Conservation (phyloP, 495 filamentous ascomycete species). For the Penicillium robsamsonii region DNA sequence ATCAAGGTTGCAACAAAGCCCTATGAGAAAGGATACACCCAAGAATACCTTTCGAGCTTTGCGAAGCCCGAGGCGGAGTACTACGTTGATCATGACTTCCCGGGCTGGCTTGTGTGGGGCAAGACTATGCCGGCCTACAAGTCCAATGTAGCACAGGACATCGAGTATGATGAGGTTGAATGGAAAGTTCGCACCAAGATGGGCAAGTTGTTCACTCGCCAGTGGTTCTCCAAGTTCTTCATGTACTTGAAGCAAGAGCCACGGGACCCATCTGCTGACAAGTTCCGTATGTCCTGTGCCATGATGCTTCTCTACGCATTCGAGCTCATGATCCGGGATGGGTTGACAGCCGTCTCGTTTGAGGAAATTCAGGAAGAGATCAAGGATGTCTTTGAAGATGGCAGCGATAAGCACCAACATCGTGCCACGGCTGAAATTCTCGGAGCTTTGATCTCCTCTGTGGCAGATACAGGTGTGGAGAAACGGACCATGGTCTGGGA, state of each 20-base stretch:
- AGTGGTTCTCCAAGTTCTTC: slow-evolving; percentile 88
- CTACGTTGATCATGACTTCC: slow-evolving; percentile 87
- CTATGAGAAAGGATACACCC: slow-evolving; percentile 73
- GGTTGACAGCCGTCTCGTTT: slow-evolving; percentile 70
- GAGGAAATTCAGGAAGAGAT: slow-evolving; percentile 84
- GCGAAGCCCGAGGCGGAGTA: slow-evolving; percentile 77
- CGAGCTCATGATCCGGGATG: slow-evolving; percentile 73
- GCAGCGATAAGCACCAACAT: slow-evolving; percentile 96
- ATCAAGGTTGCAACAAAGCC: slow-evolving; percentile 66
- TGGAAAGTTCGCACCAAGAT: slow-evolving; percentile 73
- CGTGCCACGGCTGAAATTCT: slow-evolving; percentile 94
- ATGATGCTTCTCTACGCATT: slow-evolving; percentile 85
- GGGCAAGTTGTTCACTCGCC: slow-evolving; percentile 69
- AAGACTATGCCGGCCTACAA: slow-evolving; percentile 76
- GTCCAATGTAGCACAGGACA: slow-evolving; percentile 63
- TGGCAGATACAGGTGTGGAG: slow-evolving; percentile 65
- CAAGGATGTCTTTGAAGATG: slow-evolving; percentile 76
- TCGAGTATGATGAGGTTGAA: slow-evolving; percentile 84
- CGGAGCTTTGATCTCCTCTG: slow-evolving; percentile 73
- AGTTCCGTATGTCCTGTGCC: slow-evolving; percentile 83
- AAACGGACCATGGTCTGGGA: slow-evolving; percentile 76
- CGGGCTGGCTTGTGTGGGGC: slow-evolving; percentile 96
- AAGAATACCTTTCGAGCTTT: slow-evolving; percentile 74
- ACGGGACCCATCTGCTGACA: slow-evolving; percentile 74
- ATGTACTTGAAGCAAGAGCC: slow-evolving; percentile 96